Evolutionary conservation across 1,139 yeast species (phyloP).

Genomic region (Nakaseomyces sp.): DNA sequence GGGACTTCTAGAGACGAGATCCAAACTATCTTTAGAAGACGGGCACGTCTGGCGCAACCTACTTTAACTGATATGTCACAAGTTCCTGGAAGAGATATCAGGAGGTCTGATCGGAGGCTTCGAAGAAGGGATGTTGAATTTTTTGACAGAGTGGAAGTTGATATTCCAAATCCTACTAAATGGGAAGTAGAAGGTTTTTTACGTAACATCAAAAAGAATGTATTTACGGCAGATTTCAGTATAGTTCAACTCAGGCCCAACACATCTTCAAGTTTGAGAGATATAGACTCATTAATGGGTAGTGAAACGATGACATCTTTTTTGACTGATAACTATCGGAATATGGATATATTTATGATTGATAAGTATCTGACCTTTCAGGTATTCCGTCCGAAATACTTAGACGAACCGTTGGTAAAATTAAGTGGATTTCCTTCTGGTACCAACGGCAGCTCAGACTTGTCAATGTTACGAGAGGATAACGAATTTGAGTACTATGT

Average conservation of each 20-base stretch:
- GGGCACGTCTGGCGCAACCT: background rate
- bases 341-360: conserved; percentile 21
- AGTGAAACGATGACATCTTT: conserved; percentile 15
- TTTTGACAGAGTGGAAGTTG: conserved; percentile 11
- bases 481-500: conserved; percentile 11
- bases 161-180: conserved; percentile 12
- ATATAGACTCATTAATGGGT: background rate
- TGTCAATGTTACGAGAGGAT: conserved; percentile 5
- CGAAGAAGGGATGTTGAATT: conserved; percentile 4
- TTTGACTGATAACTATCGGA: conserved; percentile 22
- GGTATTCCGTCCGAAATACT: conserved; percentile 21
- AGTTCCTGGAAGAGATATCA: background rate
- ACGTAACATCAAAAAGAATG: conserved; percentile 16
- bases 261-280: background rate
- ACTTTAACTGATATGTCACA: conserved; percentile 7
- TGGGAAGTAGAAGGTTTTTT: conserved; percentile 16
- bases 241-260: conserved; percentile 11
- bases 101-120: conserved; percentile 6
- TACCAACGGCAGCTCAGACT: conserved; percentile 1
- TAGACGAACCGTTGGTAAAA: conserved; percentile 18
- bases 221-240: conserved; percentile 19
- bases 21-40: conserved; percentile 13
- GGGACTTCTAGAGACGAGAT: conserved; percentile 17
- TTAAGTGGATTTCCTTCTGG: conserved; percentile 14
- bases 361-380: conserved; percentile 17